Base-by-base conservation (phyloP, 805 yeast genomes). In the Candida ulmi region DNA sequence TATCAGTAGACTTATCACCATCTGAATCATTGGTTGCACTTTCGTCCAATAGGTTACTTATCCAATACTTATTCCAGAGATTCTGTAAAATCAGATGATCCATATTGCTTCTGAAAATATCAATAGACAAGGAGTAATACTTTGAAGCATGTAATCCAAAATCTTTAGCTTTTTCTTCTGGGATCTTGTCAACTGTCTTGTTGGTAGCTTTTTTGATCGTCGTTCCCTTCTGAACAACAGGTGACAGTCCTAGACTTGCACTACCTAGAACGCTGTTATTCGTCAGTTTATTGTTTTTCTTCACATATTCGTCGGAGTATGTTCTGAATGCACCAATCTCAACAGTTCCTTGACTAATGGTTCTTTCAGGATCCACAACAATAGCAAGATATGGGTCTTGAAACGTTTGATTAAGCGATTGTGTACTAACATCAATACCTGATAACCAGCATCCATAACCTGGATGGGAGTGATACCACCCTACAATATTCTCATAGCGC, bases 401-500 rank as follows among this genome's bases (percentile, higher is more conserved):
- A 55, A 80, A 88, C 41, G 75, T 78, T 61, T 88, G 97, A 52
- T 90, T 88, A 55, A 88, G 71, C 17, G 66, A 56, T 57, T 91
- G 98, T 0, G 98, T 91, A 33, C 85, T 80, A 26, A 93, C 95
- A 61, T 91, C 98, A 30, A 91, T 88, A 4, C 93, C 95, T 39
- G 93, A 81, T 33, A 91, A 62, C 96, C 97, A 91, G 59, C 97
- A 90, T 15, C 96, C 97, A 60, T 88, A 91, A 0, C 96, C 96
- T 0, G 99, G 99, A 60, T 91, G 99, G 71, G 98, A 88, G 61
- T 91, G 99, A 62, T 93, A 91, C 99, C 99, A 91, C 9, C 99
- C 99, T 13, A 93, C 86, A 17, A 91, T 83, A 49, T 84, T 74
- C 45, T 84, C 82, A n/a, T 57, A 44, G n/a, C 74, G 60, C 1